phyloP scores from a whole-genome alignment of 192 early-diverging fungal species.

The Gryganskiella cystojenkinii region DNA sequence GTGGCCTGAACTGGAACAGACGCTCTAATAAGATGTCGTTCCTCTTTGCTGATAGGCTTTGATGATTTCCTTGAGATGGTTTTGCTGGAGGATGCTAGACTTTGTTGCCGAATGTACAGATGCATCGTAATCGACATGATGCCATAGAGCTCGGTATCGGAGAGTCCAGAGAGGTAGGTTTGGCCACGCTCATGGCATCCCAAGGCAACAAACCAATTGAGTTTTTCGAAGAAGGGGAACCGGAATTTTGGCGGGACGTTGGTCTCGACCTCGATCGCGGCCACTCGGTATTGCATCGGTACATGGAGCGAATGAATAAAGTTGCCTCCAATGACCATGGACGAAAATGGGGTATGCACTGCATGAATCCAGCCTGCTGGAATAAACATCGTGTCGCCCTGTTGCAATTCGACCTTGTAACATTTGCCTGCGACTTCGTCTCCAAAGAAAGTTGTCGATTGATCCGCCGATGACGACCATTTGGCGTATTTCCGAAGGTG shows the following conservation, averaged over 20 bases:
- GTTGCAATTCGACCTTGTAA: constrained; percentile 75
- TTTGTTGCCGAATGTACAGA: constrained; percentile 24
- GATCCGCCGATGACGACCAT: constrained; percentile 91
- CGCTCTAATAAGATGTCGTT: constrained; percentile 35
- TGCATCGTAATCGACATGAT: constrained; percentile 26
- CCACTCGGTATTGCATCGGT: constrained; percentile 73
- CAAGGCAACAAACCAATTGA: constrained; percentile 86
- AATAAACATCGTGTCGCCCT: constrained; percentile 94
- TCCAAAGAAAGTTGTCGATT: constrained; percentile 81
- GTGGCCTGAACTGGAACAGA: constrained; percentile 23
- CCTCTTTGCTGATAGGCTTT: constrained; percentile 16
- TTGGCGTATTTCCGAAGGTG: constrained; percentile 91
- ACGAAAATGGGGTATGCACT: constrained; percentile 87
- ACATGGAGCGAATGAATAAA: constrained; percentile 88
- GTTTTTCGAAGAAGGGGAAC: constrained; percentile 86
- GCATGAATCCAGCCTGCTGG: constrained; percentile 98
- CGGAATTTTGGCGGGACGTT: constrained; percentile 84
- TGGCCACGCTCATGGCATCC: constrained; percentile 63
- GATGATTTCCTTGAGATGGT: constrained; percentile 15
- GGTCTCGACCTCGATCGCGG: constrained; percentile 83
- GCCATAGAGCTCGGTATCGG: constrained; percentile 18
- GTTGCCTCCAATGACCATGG: constrained; percentile 94
- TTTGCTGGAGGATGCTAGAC: no score
- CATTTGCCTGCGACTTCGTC: constrained; percentile 84
- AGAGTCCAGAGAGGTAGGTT: constrained; percentile 28